These are phyloP conservation scores for Fusarium sp. DNA, from an alignment of 2,329 filamentous ascomycete species.

Conservation along the genomic window DNA sequence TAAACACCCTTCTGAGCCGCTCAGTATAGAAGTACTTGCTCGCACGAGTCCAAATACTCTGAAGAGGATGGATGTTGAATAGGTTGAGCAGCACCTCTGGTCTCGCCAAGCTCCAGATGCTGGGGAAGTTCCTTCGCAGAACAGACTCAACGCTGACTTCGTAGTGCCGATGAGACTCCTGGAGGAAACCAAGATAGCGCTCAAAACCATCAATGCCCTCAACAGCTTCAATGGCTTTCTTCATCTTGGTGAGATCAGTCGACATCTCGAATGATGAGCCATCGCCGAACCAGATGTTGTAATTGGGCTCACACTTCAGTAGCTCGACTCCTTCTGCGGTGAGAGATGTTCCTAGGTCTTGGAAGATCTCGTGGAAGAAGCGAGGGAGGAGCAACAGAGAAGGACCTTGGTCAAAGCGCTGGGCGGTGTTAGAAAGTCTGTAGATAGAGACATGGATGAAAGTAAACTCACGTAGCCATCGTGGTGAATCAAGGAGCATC, in stretches of 20 bases:
- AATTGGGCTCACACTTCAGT: constrained; percentile 80
- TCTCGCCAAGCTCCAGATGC: constrained; percentile 67
- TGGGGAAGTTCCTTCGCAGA: constrained; percentile 75
- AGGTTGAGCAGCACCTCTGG: constrained; percentile 70
- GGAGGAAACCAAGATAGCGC: constrained; percentile 75
- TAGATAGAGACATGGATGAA: rapidly evolving
- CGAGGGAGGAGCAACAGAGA: constrained; percentile 78
- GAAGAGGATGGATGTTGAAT: constrained; percentile 74
- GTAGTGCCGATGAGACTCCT: constrained; percentile 77
- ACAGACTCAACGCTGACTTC: constrained; percentile 76
- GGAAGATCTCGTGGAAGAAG: constrained; percentile 77
- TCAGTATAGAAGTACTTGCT: constrained; percentile 78
- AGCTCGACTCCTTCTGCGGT: constrained; percentile 75
- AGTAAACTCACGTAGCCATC: constrained; percentile 58
- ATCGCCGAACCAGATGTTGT: constrained; percentile 80
- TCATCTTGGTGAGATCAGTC: constrained; percentile 78
- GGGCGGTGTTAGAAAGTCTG: neutral
- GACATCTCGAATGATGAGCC: constrained; percentile 72
- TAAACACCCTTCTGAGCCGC: constrained; percentile 76
- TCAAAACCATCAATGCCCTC: constrained; percentile 79
- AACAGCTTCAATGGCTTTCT: constrained; percentile 76
- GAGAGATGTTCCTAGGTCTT: constrained; percentile 75
- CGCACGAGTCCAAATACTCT: constrained; percentile 76
- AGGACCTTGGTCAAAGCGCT: constrained; percentile 82
- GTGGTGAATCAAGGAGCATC: constrained; percentile 74